Base-by-base conservation (phyloP, 1,284 basidiomycete species). In the Tylopilus orsonianus region DNA sequence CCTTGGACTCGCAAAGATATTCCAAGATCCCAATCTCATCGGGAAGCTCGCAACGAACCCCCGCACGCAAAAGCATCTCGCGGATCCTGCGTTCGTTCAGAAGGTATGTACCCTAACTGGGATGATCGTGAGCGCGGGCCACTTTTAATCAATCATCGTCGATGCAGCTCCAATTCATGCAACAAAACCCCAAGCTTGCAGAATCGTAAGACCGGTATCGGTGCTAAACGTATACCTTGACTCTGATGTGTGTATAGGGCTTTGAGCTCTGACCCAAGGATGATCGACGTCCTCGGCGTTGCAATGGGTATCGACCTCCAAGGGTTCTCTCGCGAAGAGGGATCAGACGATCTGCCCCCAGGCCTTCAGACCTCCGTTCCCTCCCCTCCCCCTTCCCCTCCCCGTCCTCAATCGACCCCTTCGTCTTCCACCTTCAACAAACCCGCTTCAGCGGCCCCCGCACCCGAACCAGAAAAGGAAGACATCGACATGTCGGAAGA, bases 291-390 rank as follows among this genome's bases (percentile, higher is more conserved):
- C 18, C 78, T 97, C 52, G 95, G 95, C 54, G 95, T 85, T 9
- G 78, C 93, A 52, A 94, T 97, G 90, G 93, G 93, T 41, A 81
- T 98, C 58, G 93, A 98, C 69, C 81, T 98, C 67, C 85, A 92
- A 68, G 93, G 88, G 43, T 91, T 91, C 69, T 78, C 84, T 50
- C 79, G 93, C 49, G 86, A 89, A 22, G 90, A 93, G 72, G 93
- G 91, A 34, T 91, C 90, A 8, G 79, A 87, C 50, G 90, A 92
- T 50, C 73, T 88, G 44, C 89, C 90, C 5, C 77, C 84, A 4
- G 86, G 83, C 37, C 62, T 80, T 48, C 62, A 70, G 46, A 63
- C 59, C 60, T 52, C 56, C 2, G 58, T 61, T 23, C 59, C 68
- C 4, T 59, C 73, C 23, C 65, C 74, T 26, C 65, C 75, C n/a